phyloP scores from a whole-genome alignment of 2,329 filamentous ascomycete species.

The Penicillium sp. region DNA sequence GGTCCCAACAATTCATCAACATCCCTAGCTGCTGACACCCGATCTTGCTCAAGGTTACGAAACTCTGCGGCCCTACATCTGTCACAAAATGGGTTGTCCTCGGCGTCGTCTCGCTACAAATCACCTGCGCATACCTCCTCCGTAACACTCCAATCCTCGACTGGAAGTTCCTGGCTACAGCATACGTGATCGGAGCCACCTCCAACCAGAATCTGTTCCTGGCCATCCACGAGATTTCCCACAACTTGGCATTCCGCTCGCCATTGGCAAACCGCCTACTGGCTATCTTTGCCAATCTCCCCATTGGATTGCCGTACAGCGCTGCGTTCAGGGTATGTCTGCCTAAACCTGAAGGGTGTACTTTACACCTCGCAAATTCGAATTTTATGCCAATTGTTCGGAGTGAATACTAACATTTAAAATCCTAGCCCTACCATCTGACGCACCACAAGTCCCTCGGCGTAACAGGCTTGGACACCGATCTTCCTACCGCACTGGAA shows the following conservation, averaged over 20 bases:
- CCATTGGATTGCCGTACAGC: slow-evolving; percentile 93
- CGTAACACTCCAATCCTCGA: slow-evolving; percentile 76
- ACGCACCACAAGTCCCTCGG: slow-evolving; percentile 99
- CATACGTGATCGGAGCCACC: slow-evolving; percentile 89
- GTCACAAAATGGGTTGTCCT: slow-evolving; percentile 91
- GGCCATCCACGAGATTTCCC: slow-evolving; percentile 97
- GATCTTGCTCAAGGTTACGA: slow-evolving; percentile 69
- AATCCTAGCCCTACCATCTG: slow-evolving; percentile 81
- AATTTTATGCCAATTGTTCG: neutral
- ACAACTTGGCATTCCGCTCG: slow-evolving; percentile 90
- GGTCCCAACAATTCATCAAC: slow-evolving; percentile 1
- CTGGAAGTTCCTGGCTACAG: slow-evolving; percentile 78
- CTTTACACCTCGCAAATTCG: neutral
- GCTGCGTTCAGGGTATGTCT: slow-evolving; percentile 78
- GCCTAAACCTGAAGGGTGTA: neutral
- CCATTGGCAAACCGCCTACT: slow-evolving; percentile 77
- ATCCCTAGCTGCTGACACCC: slow-evolving; percentile 12
- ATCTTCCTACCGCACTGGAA: slow-evolving; percentile 88
- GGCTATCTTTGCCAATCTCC: slow-evolving; percentile 90
- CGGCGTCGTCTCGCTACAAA: slow-evolving; percentile 77
- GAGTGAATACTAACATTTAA: slow-evolving; percentile 3
- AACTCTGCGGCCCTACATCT: slow-evolving; percentile 93
- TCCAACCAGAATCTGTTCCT: slow-evolving; percentile 98
- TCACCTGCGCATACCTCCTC: slow-evolving; percentile 73
- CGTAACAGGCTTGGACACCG: slow-evolving; percentile 92